Base-by-base conservation (phyloP, 2,329 filamentous ascomycete genomes). In the Allantophomopsis lycopodina region DNA sequence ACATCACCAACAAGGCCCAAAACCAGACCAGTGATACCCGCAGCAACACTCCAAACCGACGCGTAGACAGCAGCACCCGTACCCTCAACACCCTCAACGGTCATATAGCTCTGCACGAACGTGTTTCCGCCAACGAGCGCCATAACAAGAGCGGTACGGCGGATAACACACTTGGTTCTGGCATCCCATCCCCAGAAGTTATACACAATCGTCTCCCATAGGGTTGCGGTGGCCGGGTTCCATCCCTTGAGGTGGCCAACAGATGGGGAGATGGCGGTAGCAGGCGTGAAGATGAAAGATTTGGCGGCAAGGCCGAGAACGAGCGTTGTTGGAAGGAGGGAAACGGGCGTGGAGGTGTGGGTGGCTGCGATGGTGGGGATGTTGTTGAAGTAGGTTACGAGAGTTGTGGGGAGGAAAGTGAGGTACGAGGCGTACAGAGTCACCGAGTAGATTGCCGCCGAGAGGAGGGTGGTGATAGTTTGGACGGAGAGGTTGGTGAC, bases 221-320 rank as follows among this genome's bases (percentile, higher is more conserved):
- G 65, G 1, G 69, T 74, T 2, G 83, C 79, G 13, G 65, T 71
- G 18, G 65, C 70, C 0, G 81, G 73, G 48, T 86, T 66, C 52
- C 86, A 85, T 18, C 63, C 55, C 47, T 66, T 60, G 39, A 66
- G 66, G 44, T 76, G 67, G 45, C 65, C 61, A 34, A 56, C 54
- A 5, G 67, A 65, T 37, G 66, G 66, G 8, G 59, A 58, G 44
- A 44, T 38, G 12, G 65, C 69, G 14, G 74, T 71, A 16, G 75
- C 71, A 2, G 80, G 77, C 32, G 75, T 73, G 57, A 94, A 93
- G 48, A 95, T 74, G 56, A 93, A 89, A 35, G 73, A 71, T 44
- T 76, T 76, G 4, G 80, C 77, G 1, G 84, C 82, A 44, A 76
- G 65, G 2, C 87, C 88, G 14, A 83, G 66, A 2, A 66, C 50